Percentiles rank a stretch among this genome's conserved stretches.
phyloP scores from a whole-genome alignment of 108 stramenopile genomes.

The Stephanodiscus minutulus region DNA sequence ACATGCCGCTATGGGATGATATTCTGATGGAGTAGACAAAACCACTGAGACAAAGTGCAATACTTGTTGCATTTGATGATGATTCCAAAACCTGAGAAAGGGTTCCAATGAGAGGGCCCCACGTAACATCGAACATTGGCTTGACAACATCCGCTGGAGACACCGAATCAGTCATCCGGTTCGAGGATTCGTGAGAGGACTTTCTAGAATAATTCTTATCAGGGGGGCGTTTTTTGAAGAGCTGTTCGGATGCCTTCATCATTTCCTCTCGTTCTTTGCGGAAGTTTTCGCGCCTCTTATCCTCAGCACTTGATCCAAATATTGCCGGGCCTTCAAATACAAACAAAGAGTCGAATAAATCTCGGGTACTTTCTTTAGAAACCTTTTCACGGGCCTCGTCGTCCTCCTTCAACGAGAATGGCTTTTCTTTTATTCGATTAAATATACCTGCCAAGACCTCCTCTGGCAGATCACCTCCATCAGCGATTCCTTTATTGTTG shows the following conservation, averaged over 20 bases:
- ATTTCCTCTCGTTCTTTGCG: constrained; percentile 95
- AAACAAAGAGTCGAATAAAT: constrained; percentile 60
- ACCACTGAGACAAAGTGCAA: constrained; percentile 82
- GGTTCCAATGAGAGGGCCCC: constrained; percentile 95
- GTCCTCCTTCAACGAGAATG: constrained; percentile 97
- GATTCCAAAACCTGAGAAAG: constrained; percentile 91
- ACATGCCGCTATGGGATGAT: constrained; percentile 76
- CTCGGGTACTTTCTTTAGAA: constrained; percentile 44
- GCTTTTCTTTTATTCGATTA: constrained; percentile 88
- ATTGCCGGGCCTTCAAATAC: constrained; percentile 70
- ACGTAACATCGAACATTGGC: constrained; percentile 98
- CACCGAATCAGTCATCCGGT: constrained; percentile 49
- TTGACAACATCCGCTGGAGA: constrained; percentile 80
- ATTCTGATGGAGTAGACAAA: constrained; percentile 86
- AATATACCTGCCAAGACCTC: constrained; percentile 93
- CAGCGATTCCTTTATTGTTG: constrained; percentile 96
- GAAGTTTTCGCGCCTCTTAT: constrained; percentile 81
- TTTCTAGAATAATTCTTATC: constrained; percentile 26
- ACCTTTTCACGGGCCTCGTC: constrained; percentile 79
- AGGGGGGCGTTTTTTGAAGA: constrained; percentile 54
- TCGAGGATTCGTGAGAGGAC: constrained; percentile 5
- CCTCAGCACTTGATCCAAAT: constrained; percentile 65
- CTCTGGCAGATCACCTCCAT: constrained; percentile 90
- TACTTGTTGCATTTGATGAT: constrained; percentile 77
- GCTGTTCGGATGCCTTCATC: constrained; percentile 80